Evolutionary conservation across 2,329 filamentous ascomycete genomes (phyloP), one percentile per base, ranked within the genome.

Genomic region (Pestalotiopsis sp.): DNA sequence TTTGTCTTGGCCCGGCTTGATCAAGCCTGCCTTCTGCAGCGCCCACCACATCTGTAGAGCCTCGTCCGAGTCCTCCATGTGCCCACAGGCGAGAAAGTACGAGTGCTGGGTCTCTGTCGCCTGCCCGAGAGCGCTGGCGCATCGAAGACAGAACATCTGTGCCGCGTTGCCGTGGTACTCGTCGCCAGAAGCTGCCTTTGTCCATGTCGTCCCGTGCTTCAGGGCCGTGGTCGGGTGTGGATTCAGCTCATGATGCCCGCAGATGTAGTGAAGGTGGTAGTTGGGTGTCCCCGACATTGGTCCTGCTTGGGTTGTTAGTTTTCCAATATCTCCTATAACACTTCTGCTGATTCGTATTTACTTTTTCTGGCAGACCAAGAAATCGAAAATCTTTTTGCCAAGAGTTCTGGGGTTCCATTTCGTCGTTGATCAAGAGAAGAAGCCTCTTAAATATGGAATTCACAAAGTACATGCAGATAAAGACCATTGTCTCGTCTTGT

Each of bases 11-110:
- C 31, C 36, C 5, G 59, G 59, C 14, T 27, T 14, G 17, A 62
- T 3, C 11, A 62, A 17, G 11, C 59, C 59, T 9, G 14, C 31
- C 5, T 62, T 36, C n/a, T 62, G 59, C 20, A 62, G 59, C 36
- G 59, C 36, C 59, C 59, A 62, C 59, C 59, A 62, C 59, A 62
- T 41, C 23, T 62, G 59, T 3, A 62, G 31, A 17, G 23, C 23
- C 6, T 62, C 59, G 13, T 62, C 59, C 7, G 27, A 41, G 59
- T 9, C 38, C 36, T 62, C 59, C 17, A 23, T 13, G 31, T 62
- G 59, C 12, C 59, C 59, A 17, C 59, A 62, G 59, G 36, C 12
- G 12, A 62, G 23, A 2, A 17, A 17, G 17, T 62, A 62, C 3
- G 59, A 38, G 14, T 25, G 59, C 12, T 25, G 59, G 13, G 12